Base-by-base conservation (phyloP, 2,329 filamentous ascomycete species). In the Lizonia empirigonia region DNA sequence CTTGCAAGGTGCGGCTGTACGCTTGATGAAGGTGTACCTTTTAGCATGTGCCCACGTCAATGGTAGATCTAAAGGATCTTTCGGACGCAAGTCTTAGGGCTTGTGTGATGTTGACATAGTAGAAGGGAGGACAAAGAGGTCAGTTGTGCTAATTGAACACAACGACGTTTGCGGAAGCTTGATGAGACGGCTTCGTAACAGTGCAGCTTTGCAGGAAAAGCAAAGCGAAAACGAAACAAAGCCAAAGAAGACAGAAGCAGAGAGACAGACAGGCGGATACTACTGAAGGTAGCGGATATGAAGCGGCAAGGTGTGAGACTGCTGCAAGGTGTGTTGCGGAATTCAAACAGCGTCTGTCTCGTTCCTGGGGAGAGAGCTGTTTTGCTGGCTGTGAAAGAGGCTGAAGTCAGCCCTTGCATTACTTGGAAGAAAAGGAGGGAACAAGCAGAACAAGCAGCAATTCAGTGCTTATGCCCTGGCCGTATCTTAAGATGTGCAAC, bases 361-460 rank as follows among this genome's bases (percentile, higher is more conserved):
- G 68, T 61, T 58, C 56, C 58, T 63, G 60, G 51, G 54, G 55
- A 53, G 37, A 56, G 57, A 59, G 58, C 57, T 55, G 58, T 55
- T 48, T 44, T 49, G 42, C 48, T 53, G 41, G 56, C 34, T 53
- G 42, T 30, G 56, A 49, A 53, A 48, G 53, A 59, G 60, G 60
- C 50, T 60, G 52, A 60, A 59, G 56, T 57, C 60, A 60, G 68
- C 60, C 69, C 68, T 72, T 72, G 67, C 67, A 64, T 71, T 60
- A 59, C 64, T 64, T 59, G 60, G 64, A 62, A 64, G 65, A 62
- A 63, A 67, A 63, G 45, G 50, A 53, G 56, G 55, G 56, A 56
- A 65, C 57, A 60, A 39, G 64, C 53, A 60, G 59, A 54, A 64
- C 61, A 64, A 44, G 61, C 51, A 62, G 35, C 55, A 29, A 42